phyloP scores from a whole-genome alignment of 1,284 basidiomycete genomes.

The Crepidotus sp. region DNA sequence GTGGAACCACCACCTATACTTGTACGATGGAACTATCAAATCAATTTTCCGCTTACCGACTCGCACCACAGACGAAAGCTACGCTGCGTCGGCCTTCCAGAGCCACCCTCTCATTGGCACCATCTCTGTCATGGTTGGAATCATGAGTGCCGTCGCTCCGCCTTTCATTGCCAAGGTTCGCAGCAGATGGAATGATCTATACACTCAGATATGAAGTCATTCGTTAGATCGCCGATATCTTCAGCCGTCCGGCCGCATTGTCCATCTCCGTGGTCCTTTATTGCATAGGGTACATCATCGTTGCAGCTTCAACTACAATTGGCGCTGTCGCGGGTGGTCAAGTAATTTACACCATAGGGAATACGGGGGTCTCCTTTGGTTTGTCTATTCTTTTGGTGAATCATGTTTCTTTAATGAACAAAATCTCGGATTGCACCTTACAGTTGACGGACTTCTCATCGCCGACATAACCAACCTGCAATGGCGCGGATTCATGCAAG shows the following conservation, averaged over 20 bases:
- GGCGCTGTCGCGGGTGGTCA: conserved; percentile 36
- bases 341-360: conserved; percentile 24
- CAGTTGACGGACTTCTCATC: conserved; percentile 33
- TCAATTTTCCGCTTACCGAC: neutral
- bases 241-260: conserved; percentile 32
- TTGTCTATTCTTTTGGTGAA: conserved; percentile 12
- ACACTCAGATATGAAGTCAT: neutral
- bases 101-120: conserved; percentile 42
- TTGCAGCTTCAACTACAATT: conserved; percentile 39
- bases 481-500: conserved; percentile 49
- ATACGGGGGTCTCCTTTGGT: conserved; percentile 42
- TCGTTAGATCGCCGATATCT: conserved; percentile 34
- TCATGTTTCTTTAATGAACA: too few relatives aligned
- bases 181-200: too few relatives aligned
- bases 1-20: conserved; percentile 41
- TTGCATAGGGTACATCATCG: conserved; percentile 35
- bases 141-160: conserved; percentile 49
- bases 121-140: conserved; percentile 33
- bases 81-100: conserved; percentile 36
- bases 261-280: conserved; percentile 7
- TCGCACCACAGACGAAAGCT: conserved; percentile 26
- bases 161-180: conserved; percentile 52
- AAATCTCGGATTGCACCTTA: neutral
- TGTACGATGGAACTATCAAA: conserved; percentile 17
- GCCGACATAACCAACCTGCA: conserved; percentile 56